phyloP scores from a whole-genome alignment of 2,329 filamentous ascomycete species.

The Colletotrichum tofieldiae region DNA sequence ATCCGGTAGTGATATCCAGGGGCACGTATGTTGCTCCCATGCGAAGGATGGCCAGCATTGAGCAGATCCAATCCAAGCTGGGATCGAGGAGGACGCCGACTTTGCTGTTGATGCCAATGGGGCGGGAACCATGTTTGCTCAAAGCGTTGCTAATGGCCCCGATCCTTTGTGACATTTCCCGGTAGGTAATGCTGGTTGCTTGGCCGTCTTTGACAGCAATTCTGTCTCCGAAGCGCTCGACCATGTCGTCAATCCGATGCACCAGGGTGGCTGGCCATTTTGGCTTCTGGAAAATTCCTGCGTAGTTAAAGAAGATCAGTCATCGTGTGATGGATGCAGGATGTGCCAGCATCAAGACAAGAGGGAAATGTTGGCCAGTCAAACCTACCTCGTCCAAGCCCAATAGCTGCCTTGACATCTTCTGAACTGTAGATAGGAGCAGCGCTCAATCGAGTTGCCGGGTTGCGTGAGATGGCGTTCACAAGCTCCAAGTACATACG shows the following conservation, averaged over 20 bases:
- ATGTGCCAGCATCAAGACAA: no score
- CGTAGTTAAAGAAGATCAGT: background rate
- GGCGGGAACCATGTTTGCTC: constrained; percentile 36
- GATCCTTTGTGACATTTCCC: background rate
- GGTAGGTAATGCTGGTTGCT: background rate
- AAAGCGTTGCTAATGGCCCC: background rate
- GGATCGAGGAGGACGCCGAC: constrained; percentile 61
- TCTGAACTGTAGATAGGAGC: background rate
- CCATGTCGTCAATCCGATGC: constrained; percentile 5
- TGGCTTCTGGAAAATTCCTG: background rate
- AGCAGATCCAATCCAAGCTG: constrained; percentile 52
- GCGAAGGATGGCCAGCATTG: constrained; percentile 58
- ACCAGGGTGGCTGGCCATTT: background rate
- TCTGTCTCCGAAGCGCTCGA: background rate
- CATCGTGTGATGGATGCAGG: background rate
- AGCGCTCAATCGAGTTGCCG: background rate
- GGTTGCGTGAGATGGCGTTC: constrained; percentile 3
- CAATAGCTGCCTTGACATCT: background rate
- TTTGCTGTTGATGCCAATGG: constrained; percentile 5
- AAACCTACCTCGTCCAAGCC: background rate
- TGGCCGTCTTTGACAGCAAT: background rate
- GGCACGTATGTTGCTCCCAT: constrained; percentile 58
- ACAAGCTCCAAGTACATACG: background rate
- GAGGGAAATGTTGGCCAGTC: background rate
- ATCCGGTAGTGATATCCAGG: constrained; percentile 55